phyloP scores from a whole-genome alignment of 2,329 filamentous ascomycete species.

The Zopfia rhizophila region DNA sequence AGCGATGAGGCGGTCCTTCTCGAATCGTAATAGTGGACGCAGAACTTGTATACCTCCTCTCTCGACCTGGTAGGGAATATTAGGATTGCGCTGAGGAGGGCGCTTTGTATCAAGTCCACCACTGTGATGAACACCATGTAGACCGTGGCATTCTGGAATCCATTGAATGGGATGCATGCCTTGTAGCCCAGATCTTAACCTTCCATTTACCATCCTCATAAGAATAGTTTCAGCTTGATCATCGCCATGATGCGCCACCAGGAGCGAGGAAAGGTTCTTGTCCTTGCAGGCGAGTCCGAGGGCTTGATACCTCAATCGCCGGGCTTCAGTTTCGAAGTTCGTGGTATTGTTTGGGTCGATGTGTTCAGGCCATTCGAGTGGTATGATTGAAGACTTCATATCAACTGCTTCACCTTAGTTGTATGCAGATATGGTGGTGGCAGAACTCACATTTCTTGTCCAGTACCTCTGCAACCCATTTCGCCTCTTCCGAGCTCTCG shows the following conservation, averaged over 20 bases:
- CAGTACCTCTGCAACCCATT: conserved; percentile 60
- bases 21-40: conserved; percentile 75
- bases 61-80: conserved; percentile 60
- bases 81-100: conserved; percentile 13
- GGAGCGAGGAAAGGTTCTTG: conserved; percentile 66
- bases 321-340: conserved; percentile 81
- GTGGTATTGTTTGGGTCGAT: conserved; percentile 58
- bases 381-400: conserved; percentile 44
- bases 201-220: conserved; percentile 76
- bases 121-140: conserved; percentile 72
- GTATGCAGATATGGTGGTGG: conserved; percentile 1
- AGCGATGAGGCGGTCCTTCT: conserved; percentile 77
- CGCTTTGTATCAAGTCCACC: conserved; percentile 26
- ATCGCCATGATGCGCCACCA: conserved; percentile 88
- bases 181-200: conserved; percentile 74
- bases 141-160: conserved; percentile 85
- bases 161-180: conserved; percentile 73
- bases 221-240: conserved; percentile 92
- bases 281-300: conserved; percentile 71
- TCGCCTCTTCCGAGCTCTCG: conserved; percentile 66
- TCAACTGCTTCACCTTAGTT: conserved; percentile 34
- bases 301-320: conserved; percentile 76
- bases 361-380: conserved; percentile 51
- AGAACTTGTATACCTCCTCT: conserved; percentile 73
- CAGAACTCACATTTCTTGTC: conserved; percentile 53